phyloP scores from a whole-genome alignment of 2,329 filamentous ascomycete species.

The Magnaporthiopsis poae region DNA sequence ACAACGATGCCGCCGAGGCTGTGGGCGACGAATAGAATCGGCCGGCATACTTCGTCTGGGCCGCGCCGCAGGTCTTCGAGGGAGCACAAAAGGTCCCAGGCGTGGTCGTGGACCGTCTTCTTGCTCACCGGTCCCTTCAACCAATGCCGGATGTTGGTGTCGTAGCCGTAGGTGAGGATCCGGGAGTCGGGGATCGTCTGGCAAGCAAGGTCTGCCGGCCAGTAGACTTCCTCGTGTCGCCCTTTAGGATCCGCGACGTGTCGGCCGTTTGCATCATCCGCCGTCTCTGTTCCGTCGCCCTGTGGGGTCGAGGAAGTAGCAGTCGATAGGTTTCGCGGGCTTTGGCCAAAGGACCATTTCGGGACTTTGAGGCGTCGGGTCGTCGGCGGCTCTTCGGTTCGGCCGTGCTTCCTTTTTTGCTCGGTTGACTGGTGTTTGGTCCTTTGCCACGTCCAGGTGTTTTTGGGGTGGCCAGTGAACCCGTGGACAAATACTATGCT shows the following conservation, averaged over 20 bases:
- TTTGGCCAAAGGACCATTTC: neutral
- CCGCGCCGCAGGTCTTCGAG: constrained; percentile 21
- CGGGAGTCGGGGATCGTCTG: neutral
- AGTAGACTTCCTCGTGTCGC: neutral
- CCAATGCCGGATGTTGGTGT: constrained; percentile 19
- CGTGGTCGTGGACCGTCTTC: constrained; percentile 23
- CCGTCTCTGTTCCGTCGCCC: neutral
- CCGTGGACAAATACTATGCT: neutral
- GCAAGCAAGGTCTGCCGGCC: neutral
- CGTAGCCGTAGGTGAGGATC: constrained; percentile 21
- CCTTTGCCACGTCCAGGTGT: neutral
- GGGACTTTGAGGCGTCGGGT: neutral
- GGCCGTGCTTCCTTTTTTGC: neutral
- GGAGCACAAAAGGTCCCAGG: constrained; percentile 23
- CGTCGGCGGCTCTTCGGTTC: neutral
- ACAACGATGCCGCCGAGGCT: constrained; percentile 26
- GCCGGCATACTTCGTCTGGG: constrained; percentile 12
- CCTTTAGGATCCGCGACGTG: neutral
- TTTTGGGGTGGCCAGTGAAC: neutral
- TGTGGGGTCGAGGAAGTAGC: neutral
- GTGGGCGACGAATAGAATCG: constrained; percentile 23
- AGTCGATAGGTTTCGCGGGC: neutral
- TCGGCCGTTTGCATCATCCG: neutral
- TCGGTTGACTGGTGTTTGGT: too few species aligned
- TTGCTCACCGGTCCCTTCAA: constrained; percentile 16